Conservation (phyloP, 2,329 filamentous ascomycete species). For the Simplicillium aogashimaense region DNA sequence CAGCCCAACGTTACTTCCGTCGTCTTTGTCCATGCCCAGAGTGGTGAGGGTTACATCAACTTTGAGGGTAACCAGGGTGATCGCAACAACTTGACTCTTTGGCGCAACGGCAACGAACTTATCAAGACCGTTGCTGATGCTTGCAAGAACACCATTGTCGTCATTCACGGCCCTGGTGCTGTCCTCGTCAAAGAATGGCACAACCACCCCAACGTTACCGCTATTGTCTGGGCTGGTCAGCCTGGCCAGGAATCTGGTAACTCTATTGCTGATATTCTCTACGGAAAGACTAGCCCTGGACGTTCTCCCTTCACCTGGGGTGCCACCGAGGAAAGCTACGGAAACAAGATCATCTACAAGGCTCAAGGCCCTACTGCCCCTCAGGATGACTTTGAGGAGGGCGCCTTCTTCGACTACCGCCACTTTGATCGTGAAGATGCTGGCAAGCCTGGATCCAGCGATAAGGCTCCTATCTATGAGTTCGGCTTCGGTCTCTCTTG, state of each 20-base stretch:
- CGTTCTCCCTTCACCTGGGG: constrained; percentile 78
- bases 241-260: constrained; percentile 81
- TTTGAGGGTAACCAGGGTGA: constrained; percentile 81
- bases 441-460: constrained; percentile 16
- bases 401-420: constrained; percentile 63
- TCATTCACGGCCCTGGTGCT: constrained; percentile 78
- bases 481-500: constrained; percentile 77
- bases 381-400: constrained; percentile 66
- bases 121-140: constrained; percentile 69
- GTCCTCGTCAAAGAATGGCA: constrained; percentile 70
- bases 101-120: constrained; percentile 70
- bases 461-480: constrained; percentile 63
- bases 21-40: constrained; percentile 82
- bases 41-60: constrained; percentile 78
- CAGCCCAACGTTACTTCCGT: constrained; percentile 61
- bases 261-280: constrained; percentile 71
- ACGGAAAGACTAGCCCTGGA: constrained; percentile 69
- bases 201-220: constrained; percentile 68
- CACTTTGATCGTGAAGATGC: constrained; percentile 55
- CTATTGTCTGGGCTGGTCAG: constrained; percentile 72
- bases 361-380: constrained; percentile 56
- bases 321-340: constrained; percentile 55
- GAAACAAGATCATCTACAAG: constrained; percentile 54
- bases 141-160: constrained; percentile 83
- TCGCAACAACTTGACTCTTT: constrained; percentile 85